Conservation (phyloP, 1,284 basidiomycete species). For the Malassezia vespertilionis region DNA sequence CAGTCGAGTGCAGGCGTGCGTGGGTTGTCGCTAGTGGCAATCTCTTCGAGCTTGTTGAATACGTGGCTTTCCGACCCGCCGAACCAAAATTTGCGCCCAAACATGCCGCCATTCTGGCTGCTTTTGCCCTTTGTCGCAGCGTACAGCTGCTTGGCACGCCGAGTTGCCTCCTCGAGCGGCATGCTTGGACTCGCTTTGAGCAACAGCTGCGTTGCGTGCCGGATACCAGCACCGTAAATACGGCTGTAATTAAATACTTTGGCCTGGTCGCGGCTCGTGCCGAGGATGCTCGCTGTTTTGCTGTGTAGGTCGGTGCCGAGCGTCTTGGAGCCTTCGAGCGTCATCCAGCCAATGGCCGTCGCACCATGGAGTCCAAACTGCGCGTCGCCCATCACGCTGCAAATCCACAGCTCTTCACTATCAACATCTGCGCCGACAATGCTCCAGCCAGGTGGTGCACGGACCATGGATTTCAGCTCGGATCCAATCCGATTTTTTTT, state of each 20-base stretch:
- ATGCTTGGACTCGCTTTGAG: conserved; percentile 75
- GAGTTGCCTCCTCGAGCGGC: conserved; percentile 65
- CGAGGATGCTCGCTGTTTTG: conserved; percentile 85
- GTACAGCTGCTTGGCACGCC: conserved; percentile 75
- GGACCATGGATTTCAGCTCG: conserved; percentile 94
- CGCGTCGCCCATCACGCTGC: conserved; percentile 94
- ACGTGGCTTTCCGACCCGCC: conserved; percentile 92
- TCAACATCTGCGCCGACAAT: conserved; percentile 98
- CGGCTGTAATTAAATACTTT: conserved; percentile 99
- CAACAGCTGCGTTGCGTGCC: conserved; percentile 78
- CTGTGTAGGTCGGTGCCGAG: conserved; percentile 93
- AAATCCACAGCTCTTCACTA: conserved; percentile 98
- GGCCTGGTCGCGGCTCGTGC: conserved; percentile 84
- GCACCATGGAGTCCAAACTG: conserved; percentile 96
- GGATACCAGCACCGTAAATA: conserved; percentile 94
- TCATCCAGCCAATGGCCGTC: conserved; percentile 99
- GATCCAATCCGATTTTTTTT: conserved; percentile 95
- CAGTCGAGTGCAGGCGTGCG: conserved; percentile 87
- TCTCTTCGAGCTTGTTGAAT: conserved; percentile 98
- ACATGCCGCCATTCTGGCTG: conserved; percentile 28
- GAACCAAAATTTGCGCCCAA: conserved; percentile 73
- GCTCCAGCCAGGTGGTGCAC: conserved; percentile 79
- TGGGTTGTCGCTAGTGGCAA: conserved; percentile 75
- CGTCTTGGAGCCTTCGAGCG: conserved; percentile 92
- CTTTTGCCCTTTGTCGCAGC: conserved; percentile 75